Evolutionary conservation across 805 yeast genomes (phyloP).

Genomic region (Cyberlindnera veronae): DNA sequence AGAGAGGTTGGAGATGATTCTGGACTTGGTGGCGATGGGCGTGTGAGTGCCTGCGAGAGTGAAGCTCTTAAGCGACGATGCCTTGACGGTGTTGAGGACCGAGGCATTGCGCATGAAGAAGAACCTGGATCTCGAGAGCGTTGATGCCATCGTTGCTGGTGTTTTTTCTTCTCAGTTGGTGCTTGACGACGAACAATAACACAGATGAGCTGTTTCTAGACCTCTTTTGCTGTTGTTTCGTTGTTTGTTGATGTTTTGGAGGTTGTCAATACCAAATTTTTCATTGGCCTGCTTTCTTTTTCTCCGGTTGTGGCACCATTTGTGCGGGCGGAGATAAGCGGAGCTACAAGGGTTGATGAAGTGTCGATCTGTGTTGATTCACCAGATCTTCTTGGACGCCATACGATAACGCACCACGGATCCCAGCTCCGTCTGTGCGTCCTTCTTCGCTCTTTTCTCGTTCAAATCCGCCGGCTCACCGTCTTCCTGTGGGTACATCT

Average conservation of each 20-base stretch:
- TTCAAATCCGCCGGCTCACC: constrained; percentile 27
- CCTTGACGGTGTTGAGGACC: constrained; percentile 34
- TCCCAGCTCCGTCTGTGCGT: constrained; percentile 37
- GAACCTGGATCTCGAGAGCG: constrained; percentile 49
- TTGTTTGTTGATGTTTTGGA: too few relatives aligned
- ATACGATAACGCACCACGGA: constrained; percentile 62
- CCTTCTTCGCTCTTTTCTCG: constrained; percentile 27
- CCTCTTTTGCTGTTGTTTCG: too few relatives aligned
- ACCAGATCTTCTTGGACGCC: constrained; percentile 71
- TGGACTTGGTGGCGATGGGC: constrained; percentile 4
- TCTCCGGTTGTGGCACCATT: constrained; percentile 3
- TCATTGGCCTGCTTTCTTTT: constrained; percentile 13
- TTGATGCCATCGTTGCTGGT: constrained; percentile 15
- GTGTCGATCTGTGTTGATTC: not conserved
- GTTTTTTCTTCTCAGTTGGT: not conserved
- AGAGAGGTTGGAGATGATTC: constrained; percentile 6
- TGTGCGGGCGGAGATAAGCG: constrained; percentile 3
- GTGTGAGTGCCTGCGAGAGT: constrained; percentile 8
- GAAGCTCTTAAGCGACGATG: constrained; percentile 21
- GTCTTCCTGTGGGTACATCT: constrained; percentile 24
- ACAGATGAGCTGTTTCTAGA: too few relatives aligned
- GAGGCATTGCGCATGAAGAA: constrained; percentile 55
- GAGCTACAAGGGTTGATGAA: not conserved
- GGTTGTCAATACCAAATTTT: constrained; percentile 12
- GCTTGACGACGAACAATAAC: not conserved